A percentile compares a stretch with the other conserved stretches of the same genome.
Conservation (phyloP, 441 rosid species). For the Eruca vesicaria region DNA sequence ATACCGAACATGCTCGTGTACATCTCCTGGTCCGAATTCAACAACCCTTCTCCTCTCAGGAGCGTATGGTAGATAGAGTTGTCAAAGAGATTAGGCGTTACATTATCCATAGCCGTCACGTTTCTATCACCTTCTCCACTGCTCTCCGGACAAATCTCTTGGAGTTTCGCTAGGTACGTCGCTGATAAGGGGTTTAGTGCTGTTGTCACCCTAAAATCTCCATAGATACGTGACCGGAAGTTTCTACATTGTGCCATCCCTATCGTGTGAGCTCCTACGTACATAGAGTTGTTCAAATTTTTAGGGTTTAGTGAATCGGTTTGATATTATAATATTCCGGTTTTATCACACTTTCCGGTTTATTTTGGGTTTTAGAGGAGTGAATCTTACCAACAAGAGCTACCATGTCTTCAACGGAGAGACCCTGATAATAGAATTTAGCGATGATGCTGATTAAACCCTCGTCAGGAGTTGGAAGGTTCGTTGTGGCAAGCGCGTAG, state of each 20-base stretch:
- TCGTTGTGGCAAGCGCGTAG: conserved; percentile 37
- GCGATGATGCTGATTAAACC: conserved; percentile 47
- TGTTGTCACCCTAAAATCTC: conserved; percentile 48
- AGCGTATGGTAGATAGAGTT: conserved; percentile 51
- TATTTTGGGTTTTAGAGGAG: background rate
- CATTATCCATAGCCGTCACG: conserved; percentile 49
- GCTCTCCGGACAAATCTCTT: conserved; percentile 42
- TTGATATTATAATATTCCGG: conserved; percentile 1
- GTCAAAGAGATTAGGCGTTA: conserved; percentile 58
- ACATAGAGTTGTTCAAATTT: background rate
- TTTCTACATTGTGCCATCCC: conserved; percentile 68
- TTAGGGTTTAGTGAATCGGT: background rate
- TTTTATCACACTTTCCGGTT: background rate
- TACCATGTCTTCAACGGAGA: conserved; percentile 64
- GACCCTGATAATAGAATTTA: conserved; percentile 57
- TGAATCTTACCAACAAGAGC: conserved; percentile 53
- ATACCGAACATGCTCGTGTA: conserved; percentile 55
- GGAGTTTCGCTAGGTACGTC: conserved; percentile 38
- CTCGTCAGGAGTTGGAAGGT: conserved; percentile 54
- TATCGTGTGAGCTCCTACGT: conserved; percentile 63
- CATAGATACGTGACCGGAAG: conserved; percentile 49
- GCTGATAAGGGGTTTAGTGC: conserved; percentile 32
- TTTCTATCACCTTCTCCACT: conserved; percentile 54
- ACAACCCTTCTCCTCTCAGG: conserved; percentile 55
- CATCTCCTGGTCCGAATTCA: conserved; percentile 65